phyloP scores from a whole-genome alignment of 2,329 filamentous ascomycete genomes.

The Hypoxylon rubiginosum region DNA sequence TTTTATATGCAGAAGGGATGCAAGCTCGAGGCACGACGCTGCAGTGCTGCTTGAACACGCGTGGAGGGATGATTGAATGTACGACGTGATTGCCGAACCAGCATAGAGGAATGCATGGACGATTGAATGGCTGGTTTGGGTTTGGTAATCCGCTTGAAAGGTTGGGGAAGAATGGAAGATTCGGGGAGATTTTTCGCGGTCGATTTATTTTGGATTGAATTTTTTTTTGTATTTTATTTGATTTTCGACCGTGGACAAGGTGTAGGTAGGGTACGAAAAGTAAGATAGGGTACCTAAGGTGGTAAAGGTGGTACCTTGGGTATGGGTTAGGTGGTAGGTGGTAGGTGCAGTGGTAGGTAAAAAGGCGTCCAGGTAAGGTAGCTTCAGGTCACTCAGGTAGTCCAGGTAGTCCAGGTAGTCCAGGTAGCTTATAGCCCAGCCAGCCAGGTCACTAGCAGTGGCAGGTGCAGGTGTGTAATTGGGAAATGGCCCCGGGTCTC shows the following conservation, averaged over 20 bases:
- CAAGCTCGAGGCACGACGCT: conserved; percentile 48
- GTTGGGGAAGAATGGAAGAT: conserved; percentile 43
- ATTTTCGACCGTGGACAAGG: not conserved
- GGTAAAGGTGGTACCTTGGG: conserved; percentile 15
- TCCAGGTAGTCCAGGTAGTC: not conserved
- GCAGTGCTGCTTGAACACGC: conserved; percentile 44
- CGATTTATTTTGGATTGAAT: conserved; percentile 38
- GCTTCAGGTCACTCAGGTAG: not conserved
- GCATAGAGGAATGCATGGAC: conserved; percentile 44
- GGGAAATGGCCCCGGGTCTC: conserved; percentile 22
- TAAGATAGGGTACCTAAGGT: not conserved
- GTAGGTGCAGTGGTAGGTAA: no score
- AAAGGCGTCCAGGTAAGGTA: not conserved
- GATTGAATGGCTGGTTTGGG: conserved; percentile 42
- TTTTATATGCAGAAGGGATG: conserved; percentile 51
- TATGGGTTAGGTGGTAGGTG: no score
- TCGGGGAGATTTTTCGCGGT: conserved; percentile 37
- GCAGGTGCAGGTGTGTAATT: conserved; percentile 4
- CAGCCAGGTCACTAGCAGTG: not conserved
- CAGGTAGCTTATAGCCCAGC: not conserved
- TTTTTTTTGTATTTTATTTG: conserved; percentile 25
- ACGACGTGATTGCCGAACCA: conserved; percentile 45
- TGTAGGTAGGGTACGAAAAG: no score
- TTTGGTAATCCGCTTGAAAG: conserved; percentile 40
- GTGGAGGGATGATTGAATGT: conserved; percentile 44